A percentile compares a stretch with the other conserved stretches of the same genome.
Conservation (phyloP, 2,329 filamentous ascomycete genomes). For the Fusarium buharicum region DNA sequence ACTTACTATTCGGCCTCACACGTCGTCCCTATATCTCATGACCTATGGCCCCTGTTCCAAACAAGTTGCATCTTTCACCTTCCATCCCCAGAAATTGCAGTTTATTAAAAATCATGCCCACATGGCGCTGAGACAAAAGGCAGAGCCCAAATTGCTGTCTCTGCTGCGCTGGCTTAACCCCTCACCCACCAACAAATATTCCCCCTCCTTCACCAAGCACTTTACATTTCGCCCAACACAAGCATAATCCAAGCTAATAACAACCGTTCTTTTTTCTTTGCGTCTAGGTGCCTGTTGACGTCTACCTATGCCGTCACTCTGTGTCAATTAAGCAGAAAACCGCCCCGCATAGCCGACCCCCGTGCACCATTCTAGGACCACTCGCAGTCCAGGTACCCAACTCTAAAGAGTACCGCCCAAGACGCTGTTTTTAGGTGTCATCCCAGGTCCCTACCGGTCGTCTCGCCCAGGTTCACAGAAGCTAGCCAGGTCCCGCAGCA, state of each 20-base stretch:
- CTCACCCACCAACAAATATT: slow-evolving; percentile 37
- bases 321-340: slow-evolving; percentile 40
- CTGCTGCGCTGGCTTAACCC: slow-evolving; percentile 35
- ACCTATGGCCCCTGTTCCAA: slow-evolving; percentile 19
- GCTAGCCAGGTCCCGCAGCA: slow-evolving; percentile 32
- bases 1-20: slow-evolving; percentile 16
- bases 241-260: slow-evolving; percentile 23
- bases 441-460: slow-evolving; percentile 37
- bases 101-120: slow-evolving; percentile 27
- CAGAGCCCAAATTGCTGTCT: slow-evolving; percentile 20
- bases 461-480: slow-evolving; percentile 30
- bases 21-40: slow-evolving; percentile 28
- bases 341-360: slow-evolving; percentile 42
- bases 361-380: slow-evolving; percentile 34
- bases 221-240: slow-evolving; percentile 21
- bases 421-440: slow-evolving; percentile 33
- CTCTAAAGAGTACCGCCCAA: slow-evolving; percentile 34
- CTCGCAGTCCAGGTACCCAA: slow-evolving; percentile 35
- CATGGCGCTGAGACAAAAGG: slow-evolving; percentile 35
- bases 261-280: slow-evolving; percentile 21
- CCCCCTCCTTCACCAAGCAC: slow-evolving; percentile 24
- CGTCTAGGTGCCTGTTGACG: slow-evolving; percentile 31
- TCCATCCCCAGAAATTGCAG: slow-evolving; percentile 12
- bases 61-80: slow-evolving; percentile 25
- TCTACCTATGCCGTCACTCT: slow-evolving; percentile 44